A percentile compares a stretch with the other conserved stretches of the same genome.
phyloP scores from a whole-genome alignment of 768 basidiomycete genomes.

The Suillus bovinus region DNA sequence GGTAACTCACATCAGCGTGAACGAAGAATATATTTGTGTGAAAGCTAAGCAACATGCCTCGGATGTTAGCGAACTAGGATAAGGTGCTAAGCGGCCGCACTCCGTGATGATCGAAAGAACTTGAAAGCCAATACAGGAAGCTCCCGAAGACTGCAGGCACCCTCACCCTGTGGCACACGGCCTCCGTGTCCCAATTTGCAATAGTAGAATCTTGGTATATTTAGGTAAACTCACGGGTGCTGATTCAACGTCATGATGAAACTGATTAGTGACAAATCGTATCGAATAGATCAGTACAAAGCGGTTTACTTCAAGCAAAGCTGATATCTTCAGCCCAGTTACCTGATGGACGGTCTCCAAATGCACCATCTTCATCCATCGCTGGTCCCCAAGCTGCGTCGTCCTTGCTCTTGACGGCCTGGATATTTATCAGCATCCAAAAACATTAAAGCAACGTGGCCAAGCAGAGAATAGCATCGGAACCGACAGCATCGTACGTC shows the following conservation, averaged over 20 bases:
- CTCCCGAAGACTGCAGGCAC: neutral
- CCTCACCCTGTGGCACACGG: neutral
- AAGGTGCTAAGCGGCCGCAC: neutral
- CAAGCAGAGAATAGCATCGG: slow-evolving; percentile 1
- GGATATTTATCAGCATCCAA: slow-evolving; percentile 2
- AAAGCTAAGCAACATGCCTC: too few relatives aligned
- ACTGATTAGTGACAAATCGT: neutral
- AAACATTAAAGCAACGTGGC: neutral
- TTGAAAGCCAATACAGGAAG: neutral
- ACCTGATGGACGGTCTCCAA: slow-evolving; percentile 16
- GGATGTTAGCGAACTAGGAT: neutral
- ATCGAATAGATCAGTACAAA: neutral
- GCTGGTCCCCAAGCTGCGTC: slow-evolving; percentile 24
- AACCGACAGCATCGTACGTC: neutral
- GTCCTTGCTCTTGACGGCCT: slow-evolving; percentile 34
- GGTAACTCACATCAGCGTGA: neutral
- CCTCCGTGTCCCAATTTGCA: neutral
- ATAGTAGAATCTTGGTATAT: neutral
- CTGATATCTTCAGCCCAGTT: slow-evolving; percentile 29
- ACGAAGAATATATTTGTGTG: neutral
- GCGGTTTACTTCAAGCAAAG: slow-evolving; percentile 14
- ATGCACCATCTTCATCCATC: slow-evolving; percentile 28
- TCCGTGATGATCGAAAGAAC: neutral
- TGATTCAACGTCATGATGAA: too few relatives aligned
- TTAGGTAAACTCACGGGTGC: neutral